phyloP scores from a whole-genome alignment of 305 asterid species.

The Salvia sclarea region DNA sequence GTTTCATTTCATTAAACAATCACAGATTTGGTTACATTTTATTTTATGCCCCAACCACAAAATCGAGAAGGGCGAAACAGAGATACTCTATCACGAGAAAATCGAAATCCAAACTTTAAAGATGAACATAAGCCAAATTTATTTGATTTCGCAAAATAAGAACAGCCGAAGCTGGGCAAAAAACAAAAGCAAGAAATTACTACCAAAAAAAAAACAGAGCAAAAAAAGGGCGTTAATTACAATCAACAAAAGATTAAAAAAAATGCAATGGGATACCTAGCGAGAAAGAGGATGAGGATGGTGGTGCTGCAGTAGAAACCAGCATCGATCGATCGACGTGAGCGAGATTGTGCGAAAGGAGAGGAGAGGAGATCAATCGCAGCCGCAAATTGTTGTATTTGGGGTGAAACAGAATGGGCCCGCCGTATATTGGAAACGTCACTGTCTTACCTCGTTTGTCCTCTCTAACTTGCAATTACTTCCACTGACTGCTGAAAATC shows the following conservation, averaged over 20 bases:
- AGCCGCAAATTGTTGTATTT: constrained; percentile 22
- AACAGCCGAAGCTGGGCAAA: background rate
- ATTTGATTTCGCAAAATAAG: background rate
- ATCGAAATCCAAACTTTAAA: background rate
- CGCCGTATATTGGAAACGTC: constrained; percentile 24
- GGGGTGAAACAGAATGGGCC: constrained; percentile 1
- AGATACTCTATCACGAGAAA: background rate
- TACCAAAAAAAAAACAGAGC: background rate
- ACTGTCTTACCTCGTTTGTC: constrained; percentile 16
- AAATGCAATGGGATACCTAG: constrained; percentile 25
- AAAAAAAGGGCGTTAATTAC: background rate
- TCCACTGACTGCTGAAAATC: constrained; percentile 32
- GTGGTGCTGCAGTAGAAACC: constrained; percentile 34
- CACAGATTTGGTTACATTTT: background rate
- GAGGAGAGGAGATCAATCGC: constrained; percentile 15
- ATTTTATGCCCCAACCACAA: background rate
- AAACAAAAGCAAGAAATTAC: background rate
- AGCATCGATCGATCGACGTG: constrained; percentile 36
- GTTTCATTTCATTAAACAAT: background rate
- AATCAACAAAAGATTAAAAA: background rate
- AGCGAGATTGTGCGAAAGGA: background rate
- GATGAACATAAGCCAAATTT: background rate
- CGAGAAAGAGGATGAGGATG: constrained; percentile 34
- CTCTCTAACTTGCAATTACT: constrained; percentile 26
- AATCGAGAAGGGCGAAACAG: constrained; percentile 2